A percentile compares a stretch with the other conserved stretches of the same genome.
phyloP scores from a whole-genome alignment of 2,329 filamentous ascomycete species.

The Colletotrichum liaoningense region DNA sequence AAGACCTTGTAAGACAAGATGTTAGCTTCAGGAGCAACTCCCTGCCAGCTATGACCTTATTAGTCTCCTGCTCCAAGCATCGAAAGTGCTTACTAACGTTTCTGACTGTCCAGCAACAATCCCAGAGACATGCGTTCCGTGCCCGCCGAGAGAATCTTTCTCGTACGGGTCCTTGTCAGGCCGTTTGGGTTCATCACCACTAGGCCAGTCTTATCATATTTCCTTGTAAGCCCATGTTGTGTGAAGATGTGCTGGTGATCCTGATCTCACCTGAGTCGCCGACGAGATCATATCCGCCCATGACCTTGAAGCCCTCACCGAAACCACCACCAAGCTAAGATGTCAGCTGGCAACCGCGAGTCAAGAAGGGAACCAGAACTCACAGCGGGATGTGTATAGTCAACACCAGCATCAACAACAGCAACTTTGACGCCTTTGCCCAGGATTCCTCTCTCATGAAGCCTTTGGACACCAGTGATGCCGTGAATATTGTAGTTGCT shows the following conservation, averaged over 20 bases:
- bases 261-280: conserved; percentile 16
- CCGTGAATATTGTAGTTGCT: conserved; percentile 49
- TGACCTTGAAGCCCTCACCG: conserved; percentile 32
- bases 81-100: background rate
- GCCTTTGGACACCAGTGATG: conserved; percentile 52
- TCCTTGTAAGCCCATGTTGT: background rate
- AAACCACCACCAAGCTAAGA: conserved; percentile 32
- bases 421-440: conserved; percentile 52
- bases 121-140: conserved; percentile 50
- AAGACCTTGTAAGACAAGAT: conserved; percentile 47
- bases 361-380: background rate
- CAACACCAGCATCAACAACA: conserved; percentile 53
- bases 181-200: conserved; percentile 33
- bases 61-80: too few species aligned
- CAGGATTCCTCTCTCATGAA: conserved; percentile 50
- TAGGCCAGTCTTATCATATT: conserved; percentile 6
- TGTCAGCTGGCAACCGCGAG: background rate
- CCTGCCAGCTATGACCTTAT: conserved; percentile 21
- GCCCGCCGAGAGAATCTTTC: conserved; percentile 42
- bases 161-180: conserved; percentile 50
- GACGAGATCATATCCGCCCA: conserved; percentile 35
- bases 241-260: background rate
- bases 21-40: conserved; percentile 45
- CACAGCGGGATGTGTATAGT: conserved; percentile 53
- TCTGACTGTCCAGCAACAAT: conserved; percentile 40